phyloP scores from a whole-genome alignment of 352 stramenopile species.

The Phytophthora agathidicida region DNA sequence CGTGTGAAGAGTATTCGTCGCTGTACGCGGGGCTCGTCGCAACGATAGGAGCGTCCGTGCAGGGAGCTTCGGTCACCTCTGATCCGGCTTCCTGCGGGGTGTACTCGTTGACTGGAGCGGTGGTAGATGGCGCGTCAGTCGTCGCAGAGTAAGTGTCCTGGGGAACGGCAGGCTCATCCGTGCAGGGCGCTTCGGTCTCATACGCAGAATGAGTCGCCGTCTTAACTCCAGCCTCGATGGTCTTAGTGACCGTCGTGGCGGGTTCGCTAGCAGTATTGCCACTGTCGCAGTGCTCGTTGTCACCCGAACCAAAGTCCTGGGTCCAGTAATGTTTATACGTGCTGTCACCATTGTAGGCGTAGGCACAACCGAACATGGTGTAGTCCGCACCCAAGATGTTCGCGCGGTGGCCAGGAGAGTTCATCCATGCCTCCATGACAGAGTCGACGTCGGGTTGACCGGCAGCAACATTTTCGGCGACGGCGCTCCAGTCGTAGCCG shows the following conservation, averaged over 20 bases:
- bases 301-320: constrained; percentile 48
- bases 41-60: constrained; percentile 2
- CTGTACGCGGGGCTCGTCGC: not conserved
- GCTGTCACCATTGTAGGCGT: constrained; percentile 28
- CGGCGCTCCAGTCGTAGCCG: constrained; percentile 49
- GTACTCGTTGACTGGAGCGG: not conserved
- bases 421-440: constrained; percentile 45
- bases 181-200: not conserved
- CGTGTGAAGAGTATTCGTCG: not conserved
- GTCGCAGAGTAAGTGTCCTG: not conserved
- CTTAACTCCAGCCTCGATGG: not conserved
- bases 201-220: too few species aligned
- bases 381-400: constrained; percentile 45
- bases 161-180: not conserved
- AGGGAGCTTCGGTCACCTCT: not conserved
- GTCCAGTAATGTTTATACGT: constrained; percentile 57
- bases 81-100: too few species aligned
- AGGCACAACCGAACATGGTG: constrained; percentile 41
- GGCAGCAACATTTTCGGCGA: constrained; percentile 46
- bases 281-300: constrained; percentile 33
- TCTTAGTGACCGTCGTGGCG: not conserved
- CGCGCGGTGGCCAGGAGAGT: constrained; percentile 31
- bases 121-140: not conserved
- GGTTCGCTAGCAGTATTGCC: not conserved
- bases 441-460: constrained; percentile 35